Evolutionary conservation across 768 basidiomycete species (phyloP).

Genomic region (Leucogyrophana mollusca): DNA sequence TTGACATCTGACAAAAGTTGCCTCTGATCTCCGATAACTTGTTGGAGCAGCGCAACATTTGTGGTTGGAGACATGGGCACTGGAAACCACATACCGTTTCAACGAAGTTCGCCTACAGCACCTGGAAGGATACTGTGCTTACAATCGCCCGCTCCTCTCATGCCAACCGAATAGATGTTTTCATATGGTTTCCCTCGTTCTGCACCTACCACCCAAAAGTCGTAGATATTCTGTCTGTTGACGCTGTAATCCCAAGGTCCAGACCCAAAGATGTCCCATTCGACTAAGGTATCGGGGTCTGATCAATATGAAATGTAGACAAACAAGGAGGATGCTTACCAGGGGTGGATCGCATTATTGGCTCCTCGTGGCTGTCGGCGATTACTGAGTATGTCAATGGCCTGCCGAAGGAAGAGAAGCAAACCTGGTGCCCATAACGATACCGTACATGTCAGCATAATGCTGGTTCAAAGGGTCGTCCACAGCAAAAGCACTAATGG

Average conservation of each 20-base stretch:
- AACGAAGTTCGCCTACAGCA: neutral
- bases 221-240: constrained; percentile 55
- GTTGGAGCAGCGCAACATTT: constrained; percentile 49
- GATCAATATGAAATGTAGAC: too few relatives aligned
- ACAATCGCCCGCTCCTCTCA: constrained; percentile 64
- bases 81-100: constrained; percentile 14
- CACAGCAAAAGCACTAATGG: constrained; percentile 42
- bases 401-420: constrained; percentile 10
- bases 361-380: constrained; percentile 58
- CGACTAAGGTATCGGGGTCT: constrained; percentile 27
- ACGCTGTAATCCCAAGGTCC: constrained; percentile 55
- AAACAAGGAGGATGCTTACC: too few relatives aligned
- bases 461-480: constrained; percentile 58
- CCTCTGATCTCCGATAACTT: constrained; percentile 61
- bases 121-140: constrained; percentile 12
- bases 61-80: constrained; percentile 53
- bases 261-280: constrained; percentile 45
- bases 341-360: constrained; percentile 56
- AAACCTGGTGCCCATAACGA: constrained; percentile 67
- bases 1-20: constrained; percentile 55
- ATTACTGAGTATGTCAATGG: neutral
- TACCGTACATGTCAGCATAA: constrained; percentile 47
- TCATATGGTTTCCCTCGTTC: constrained; percentile 67
- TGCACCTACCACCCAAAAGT: constrained; percentile 61
- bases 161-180: constrained; percentile 64